Evolutionary conservation across 352 stramenopile genomes (phyloP), one percentile per base, ranked within the genome.

Genomic region (Pythium chondricola): DNA sequence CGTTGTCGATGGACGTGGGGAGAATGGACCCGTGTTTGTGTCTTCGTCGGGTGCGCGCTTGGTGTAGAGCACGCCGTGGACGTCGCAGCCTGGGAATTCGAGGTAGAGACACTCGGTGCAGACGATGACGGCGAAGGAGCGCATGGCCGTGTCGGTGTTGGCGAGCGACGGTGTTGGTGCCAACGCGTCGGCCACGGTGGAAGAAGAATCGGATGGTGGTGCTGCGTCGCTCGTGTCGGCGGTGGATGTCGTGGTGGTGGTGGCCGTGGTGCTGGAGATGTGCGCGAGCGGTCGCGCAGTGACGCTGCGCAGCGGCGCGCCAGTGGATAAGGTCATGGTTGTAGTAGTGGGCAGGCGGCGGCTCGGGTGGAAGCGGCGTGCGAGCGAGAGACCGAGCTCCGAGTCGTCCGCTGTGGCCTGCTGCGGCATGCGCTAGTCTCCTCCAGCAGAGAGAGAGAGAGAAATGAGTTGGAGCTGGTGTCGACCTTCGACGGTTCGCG

Each of bases 11-110:
- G 13, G 24, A 18, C 9, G 17, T 24, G n/a, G 42, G n/a, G n/a
- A n/a, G n/a, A n/a, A n/a, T n/a, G n/a, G n/a, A n/a, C n/a, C 47
- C 7, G 45, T 50, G 41, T 21, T 9, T 13, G 49, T 43, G 29
- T 52, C 43, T n/a, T 56, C 42, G 10, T 29, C 33, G 6, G 49
- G 27, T n/a, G 86, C 45, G 36, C 64, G 65, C 30, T 95, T 66
- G 6, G 82, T 90, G 49, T 93, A 95, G 25, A 95, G 51, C 1
- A 88, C 64, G 40, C 83, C 80, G 43, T 95, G 84, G 7, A 92
- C 73, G 46, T 95, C 82, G 48, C 84, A 95, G 32, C 84, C 84
- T 0, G 84, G 84, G 47, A 95, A 95, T 58, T 95, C 84, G 17
- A 95, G 56, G 53, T 91, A 95, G n/a, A 81, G 67, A 41, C 84